Conservation (phyloP, 768 basidiomycete species). For the Rickenella mellea region DNA sequence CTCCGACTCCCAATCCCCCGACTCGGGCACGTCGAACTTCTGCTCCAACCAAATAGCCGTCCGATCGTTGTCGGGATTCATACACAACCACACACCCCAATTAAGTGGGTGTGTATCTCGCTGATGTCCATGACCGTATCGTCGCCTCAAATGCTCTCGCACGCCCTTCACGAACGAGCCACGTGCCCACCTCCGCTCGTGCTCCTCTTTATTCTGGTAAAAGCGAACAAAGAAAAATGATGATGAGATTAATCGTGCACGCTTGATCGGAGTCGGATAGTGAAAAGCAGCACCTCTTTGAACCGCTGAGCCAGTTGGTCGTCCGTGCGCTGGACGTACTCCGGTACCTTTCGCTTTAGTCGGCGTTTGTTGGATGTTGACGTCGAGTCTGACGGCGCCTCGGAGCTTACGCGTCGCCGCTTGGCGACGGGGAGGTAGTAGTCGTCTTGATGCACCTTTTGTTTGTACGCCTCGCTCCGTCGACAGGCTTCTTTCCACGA, state of each 20-base stretch:
- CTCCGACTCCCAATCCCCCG: conserved; percentile 54
- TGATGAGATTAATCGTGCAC: conserved; percentile 7
- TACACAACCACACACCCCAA: conserved; percentile 68
- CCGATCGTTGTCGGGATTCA: conserved; percentile 61
- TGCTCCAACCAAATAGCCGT: conserved; percentile 75
- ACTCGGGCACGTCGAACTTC: conserved; percentile 62
- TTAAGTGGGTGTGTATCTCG: conserved; percentile 18
- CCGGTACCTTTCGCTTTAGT: conserved; percentile 2
- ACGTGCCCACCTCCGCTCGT: conserved; percentile 63
- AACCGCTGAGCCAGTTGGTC: conserved; percentile 56
- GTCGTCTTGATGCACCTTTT: conserved; percentile 32
- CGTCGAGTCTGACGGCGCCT: too few relatives aligned
- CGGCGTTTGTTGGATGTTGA: background rate
- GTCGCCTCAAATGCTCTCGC: conserved; percentile 27
- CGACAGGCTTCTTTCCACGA: conserved; percentile 56
- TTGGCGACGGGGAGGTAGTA: conserved; percentile 8
- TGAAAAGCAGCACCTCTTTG: conserved; percentile 45
- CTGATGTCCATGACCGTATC: too few relatives aligned
- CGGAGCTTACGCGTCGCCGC: conserved; percentile 15
- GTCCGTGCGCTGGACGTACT: conserved; percentile 34
- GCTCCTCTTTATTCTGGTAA: conserved; percentile 59
- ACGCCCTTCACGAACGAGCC: conserved; percentile 56
- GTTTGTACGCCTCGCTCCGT: conserved; percentile 52
- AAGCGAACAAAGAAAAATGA: conserved; percentile 8
- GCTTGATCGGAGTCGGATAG: background rate